Evolutionary conservation across 2,329 filamentous ascomycete genomes (phyloP).

Genomic region (Neurospora sp.): DNA sequence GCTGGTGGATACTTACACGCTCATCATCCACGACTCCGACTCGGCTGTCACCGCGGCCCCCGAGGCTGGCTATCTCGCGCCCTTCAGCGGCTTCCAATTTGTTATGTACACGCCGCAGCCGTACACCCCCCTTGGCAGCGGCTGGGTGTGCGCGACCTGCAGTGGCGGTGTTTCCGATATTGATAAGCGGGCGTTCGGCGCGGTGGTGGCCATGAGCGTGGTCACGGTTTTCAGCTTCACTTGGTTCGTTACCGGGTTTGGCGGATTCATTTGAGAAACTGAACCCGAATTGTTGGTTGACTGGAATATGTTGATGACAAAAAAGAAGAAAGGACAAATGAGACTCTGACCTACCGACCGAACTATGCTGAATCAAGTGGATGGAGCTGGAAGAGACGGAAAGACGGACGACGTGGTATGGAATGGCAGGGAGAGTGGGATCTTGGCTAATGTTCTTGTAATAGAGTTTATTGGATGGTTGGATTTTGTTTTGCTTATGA

Average conservation of each 20-base stretch:
- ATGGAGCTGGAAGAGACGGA: neutral
- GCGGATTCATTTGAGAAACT: conserved; percentile 15
- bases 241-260: conserved; percentile 50
- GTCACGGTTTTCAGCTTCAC: conserved; percentile 51
- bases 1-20: conserved; percentile 45
- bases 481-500: neutral
- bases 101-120: conserved; percentile 44
- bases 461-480: neutral
- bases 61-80: conserved; percentile 44
- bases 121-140: conserved; percentile 39
- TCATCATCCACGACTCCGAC: conserved; percentile 52
- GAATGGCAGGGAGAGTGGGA: neutral
- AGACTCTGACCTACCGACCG: neutral
- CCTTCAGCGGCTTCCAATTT: conserved; percentile 40
- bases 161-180: conserved; percentile 38
- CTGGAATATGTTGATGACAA: neutral
- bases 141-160: conserved; percentile 48
- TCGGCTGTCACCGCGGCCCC: conserved; percentile 37
- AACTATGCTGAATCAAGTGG: neutral
- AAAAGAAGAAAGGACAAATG: neutral
- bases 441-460: neutral
- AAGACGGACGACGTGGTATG: neutral
- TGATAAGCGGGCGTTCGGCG: conserved; percentile 37
- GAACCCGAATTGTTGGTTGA: neutral
- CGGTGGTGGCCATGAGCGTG: conserved; percentile 43